Percentiles rank a stretch among this genome's conserved stretches.
phyloP scores from a whole-genome alignment of 768 basidiomycete species.

The Baorangia bicolor region DNA sequence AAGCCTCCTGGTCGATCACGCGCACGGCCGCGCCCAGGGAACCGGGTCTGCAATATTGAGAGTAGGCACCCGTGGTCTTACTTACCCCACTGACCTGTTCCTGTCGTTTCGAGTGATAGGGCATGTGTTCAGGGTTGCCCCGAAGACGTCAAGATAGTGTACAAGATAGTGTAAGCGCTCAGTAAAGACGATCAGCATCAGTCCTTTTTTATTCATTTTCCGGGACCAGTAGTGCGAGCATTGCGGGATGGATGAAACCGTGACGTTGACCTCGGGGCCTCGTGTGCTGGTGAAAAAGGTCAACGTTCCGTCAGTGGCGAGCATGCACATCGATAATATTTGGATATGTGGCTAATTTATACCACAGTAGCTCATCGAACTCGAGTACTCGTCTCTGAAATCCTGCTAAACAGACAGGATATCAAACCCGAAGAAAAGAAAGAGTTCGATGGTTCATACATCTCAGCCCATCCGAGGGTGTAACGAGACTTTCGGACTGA shows the following conservation, averaged over 20 bases:
- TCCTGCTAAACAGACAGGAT: too few species aligned
- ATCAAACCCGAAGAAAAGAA: too few species aligned
- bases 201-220: not conserved
- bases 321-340: conserved; percentile 5
- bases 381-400: too few species aligned
- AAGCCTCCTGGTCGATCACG: not conserved
- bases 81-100: not conserved
- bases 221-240: not conserved
- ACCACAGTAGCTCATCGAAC: not conserved
- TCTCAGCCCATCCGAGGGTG: too few species aligned
- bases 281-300: not conserved
- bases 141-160: not conserved
- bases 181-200: not conserved
- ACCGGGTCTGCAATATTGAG: not conserved
- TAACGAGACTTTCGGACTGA: too few species aligned
- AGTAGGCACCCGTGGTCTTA: not conserved
- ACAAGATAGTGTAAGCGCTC: too few species aligned
- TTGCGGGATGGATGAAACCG: not conserved
- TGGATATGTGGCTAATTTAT: too few species aligned
- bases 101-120: not conserved
- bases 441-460: too few species aligned
- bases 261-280: not conserved
- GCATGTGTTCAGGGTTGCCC: not conserved
- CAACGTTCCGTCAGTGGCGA: not conserved
- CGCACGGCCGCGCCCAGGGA: not conserved